Evolutionary conservation across 805 yeast species (phyloP), one percentile per base, ranked within the genome.

Genomic region (Metschnikowia sp.): DNA sequence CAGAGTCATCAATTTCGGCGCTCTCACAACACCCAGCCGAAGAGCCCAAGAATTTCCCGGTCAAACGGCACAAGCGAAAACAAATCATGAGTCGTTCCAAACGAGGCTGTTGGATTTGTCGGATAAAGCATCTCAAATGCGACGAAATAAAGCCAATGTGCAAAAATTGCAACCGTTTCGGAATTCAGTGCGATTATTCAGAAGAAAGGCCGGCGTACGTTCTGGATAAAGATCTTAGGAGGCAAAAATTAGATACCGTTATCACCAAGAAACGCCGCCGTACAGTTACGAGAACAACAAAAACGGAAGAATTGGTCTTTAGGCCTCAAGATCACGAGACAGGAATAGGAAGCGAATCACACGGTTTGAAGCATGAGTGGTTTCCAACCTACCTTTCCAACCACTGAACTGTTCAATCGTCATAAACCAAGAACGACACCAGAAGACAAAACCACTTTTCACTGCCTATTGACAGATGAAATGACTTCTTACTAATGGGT

Each of bases 51-150:
- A 22, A 5, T 22, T 7, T 7, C 26, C 26, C 26, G 26, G 26
- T n/a, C 4, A 70, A 69, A 47, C 70, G 69, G 51, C 59, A 69
- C 46, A 72, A 72, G 12, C 58, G 77, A 32, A 61, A 71, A 47
- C 64, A 75, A 45, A 53, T 68, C 22, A 60, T 70, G 47, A 75
- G 75, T 2, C 57, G 77, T 39, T 69, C 75, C 3, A 69, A 69
- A 48, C 66, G 61, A 32, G 77, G 77, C 7, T 72, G 77, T 50
- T 72, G 77, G 77, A 69, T 72, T 45, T 72, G 77, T 50, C 59
- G 77, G 45, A 72, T 72, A 48, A 70, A 71, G 51, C 77, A 72
- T 52, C 62, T 72, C 47, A 72, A 72, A 51, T 72, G 77, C 54
- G 76, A 72, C 50, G 77, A 72, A 49, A 39, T 33, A 10, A 62